Base-by-base conservation (phyloP, 2,329 filamentous ascomycete species). In the Lachnellula hyalina region DNA sequence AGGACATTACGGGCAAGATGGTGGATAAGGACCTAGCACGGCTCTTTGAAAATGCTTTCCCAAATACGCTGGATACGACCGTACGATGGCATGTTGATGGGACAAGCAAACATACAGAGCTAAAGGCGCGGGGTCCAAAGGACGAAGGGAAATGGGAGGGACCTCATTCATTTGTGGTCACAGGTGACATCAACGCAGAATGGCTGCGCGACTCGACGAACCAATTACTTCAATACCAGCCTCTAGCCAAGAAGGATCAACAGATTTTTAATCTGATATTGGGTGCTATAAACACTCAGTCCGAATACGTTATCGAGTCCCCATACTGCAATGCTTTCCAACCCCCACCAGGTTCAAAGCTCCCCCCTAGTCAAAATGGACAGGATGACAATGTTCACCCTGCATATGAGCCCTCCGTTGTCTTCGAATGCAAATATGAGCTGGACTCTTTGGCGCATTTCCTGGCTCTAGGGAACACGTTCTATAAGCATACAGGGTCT, bases 241-340 rank as follows among this genome's bases (percentile, higher is more conserved):
- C 82, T 0, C 77, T 99, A 23, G 88, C 92, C 2, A 89, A 85
- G 66, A 89, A 90, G 60, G 92, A 97, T 67, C 81, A 83, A 40
- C 81, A 80, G 42, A 85, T 99, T 49, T 84, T 86, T 68, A 86
- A 82, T 59, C 76, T 99, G 51, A 90, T 99, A 25, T 76, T 95
- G 1, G 94, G 94, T 21, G 93, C 93, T 42, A 96, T 97, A 74
- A 96, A 96, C 70, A 97, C 94, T 0, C 94, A 99, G 73, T 82
- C 89, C 15, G 93, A 97, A 71, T 97, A 91, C 67, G 89, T 99
- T 42, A 96, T 97, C 59, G 84, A 90, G 66, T 91, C 89, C 1
- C 94, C 94, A 0, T 99, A 97, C 74, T 99, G 94, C 79, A 97
- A 99, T 71, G 94, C 94, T 17, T 99, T 97, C 72, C 94, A 99